Base-by-base conservation (phyloP, 78 protist genomes). In the Tieghemostelium lacteum region DNA sequence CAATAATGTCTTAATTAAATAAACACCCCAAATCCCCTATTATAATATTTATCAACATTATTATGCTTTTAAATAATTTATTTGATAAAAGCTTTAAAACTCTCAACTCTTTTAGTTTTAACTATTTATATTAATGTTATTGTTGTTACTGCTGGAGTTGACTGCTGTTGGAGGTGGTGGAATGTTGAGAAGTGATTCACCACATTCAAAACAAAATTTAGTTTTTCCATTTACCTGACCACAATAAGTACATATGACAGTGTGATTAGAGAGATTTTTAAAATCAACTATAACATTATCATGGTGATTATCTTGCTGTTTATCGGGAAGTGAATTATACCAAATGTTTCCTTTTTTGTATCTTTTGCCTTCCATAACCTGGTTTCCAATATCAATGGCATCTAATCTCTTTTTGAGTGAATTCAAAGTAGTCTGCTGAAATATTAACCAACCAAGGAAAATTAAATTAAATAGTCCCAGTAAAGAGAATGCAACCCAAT, bases 291-390 rank as follows among this genome's bases (percentile, higher is more conserved):
- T 42, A 52, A 19, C n/a, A 33, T 67, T 67, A 64, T 29, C 37
- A 64, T 20, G 14, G 33, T 6, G 6, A 45, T 45, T 45, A 45
- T 45, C 52, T 14, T 45, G 24, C 5, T 20, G 40, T n/a, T 65
- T 52, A 16, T 34, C n/a, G 33, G 66, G 66, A 6, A 83, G 66
- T 1, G 91, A 69, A 36, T n/a, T 4, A 58, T 83, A 57, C 91
- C 91, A 83, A 22, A 33, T 19, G 29, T 83, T 69, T 37, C 91
- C 91, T 16, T 42, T 20, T 58, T 58, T 83, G n/a, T 39, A 39
- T 57, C 91, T 58, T 52, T 69, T 83, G 6, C 91, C 91, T 8
- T 39, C 24, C 26, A 37, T 10, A 0, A 83, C 91, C 22, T 83
- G 65, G 40, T 83, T 69, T 20, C 49, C 24, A 4, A 83, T n/a